Evolutionary conservation across 2,329 filamentous ascomycete species (phyloP), one percentile per base, ranked within the genome.

Genomic region (Neofusicoccum ribis): DNA sequence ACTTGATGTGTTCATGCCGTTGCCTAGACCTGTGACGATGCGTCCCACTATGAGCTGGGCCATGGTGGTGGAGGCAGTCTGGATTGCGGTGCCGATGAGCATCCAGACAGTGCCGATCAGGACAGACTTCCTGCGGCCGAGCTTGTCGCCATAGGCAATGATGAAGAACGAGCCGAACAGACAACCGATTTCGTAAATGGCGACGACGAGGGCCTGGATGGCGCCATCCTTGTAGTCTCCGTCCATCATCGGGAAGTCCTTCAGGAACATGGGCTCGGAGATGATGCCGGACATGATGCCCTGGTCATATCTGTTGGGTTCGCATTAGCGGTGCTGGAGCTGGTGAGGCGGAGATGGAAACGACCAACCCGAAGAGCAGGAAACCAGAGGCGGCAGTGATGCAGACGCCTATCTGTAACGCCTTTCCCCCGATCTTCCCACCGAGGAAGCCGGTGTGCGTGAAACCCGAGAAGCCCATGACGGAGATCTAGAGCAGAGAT

Each of bases 1-100:
- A 3, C 82, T 84, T 0, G 80, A 81, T 4, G 82, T 84, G 72
- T 85, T 85, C 74, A 85, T 84, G 49, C 83, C 83, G 68, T 84
- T 85, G 1, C 83, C 83, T 36, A 85, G 71, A 66, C 83, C 83
- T 31, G 83, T 84, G 52, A 85, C 78, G 49, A 80, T 78, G 66
- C 83, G 80, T 37, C 83, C 83, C 59, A 84, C 72, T 63, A 84
- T 82, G 72, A 84, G 83, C 64, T 84, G 82, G 12, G 70, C 70
- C 2, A 68, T 66, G 36, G 71, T 72, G 17, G 75, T 69, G 37
- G 73, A 67, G 6, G 72, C 68, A 17, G 78, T 69, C 63, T 80
- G 78, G 34, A 81, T 77, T 14, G 73, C 71, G 12, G 78, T 78
- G 68, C 79, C 79, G 23, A 80, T 39, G 61, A 79, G 76, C 77